Conservation (phyloP, 495 filamentous ascomycete species). For the Trichoderma parareesei region DNA sequence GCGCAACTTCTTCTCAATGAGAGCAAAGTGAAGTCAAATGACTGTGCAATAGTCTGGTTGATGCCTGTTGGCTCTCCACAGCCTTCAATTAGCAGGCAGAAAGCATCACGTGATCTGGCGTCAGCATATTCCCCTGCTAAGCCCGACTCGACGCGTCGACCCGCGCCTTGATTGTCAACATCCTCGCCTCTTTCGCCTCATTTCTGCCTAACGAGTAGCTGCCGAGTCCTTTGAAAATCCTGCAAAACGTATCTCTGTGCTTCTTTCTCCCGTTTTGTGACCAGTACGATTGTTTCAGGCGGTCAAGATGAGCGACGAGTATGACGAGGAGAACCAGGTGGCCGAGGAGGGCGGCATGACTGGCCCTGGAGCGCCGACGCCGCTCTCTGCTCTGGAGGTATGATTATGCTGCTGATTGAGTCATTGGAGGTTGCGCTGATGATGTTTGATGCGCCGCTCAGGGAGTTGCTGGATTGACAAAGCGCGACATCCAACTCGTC, state of each 20-base stretch:
- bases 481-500: conserved; percentile 85
- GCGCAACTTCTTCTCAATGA: background rate
- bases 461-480: conserved; percentile 79
- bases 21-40: background rate
- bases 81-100: background rate
- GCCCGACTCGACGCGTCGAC: conserved; percentile 9
- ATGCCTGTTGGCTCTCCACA: background rate
- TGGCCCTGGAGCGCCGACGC: conserved; percentile 89
- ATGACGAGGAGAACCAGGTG: conserved; percentile 31
- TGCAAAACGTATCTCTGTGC: background rate
- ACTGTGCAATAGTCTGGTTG: background rate
- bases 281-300: background rate
- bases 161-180: conserved; percentile 12
- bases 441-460: conserved; percentile 24
- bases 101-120: conserved; percentile 11
- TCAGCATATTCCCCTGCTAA: background rate
- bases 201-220: conserved; percentile 1
- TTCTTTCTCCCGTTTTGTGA: background rate
- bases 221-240: background rate
- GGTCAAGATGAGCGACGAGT: conserved; percentile 31
- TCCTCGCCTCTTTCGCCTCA: background rate
- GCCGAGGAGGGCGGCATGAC: conserved; percentile 44
- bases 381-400: conserved; percentile 85
- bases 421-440: conserved; percentile 14
- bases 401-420: conserved; percentile 12